Evolutionary conservation across 2,329 filamentous ascomycete species (phyloP).

Genomic region (Penicillium freii): DNA sequence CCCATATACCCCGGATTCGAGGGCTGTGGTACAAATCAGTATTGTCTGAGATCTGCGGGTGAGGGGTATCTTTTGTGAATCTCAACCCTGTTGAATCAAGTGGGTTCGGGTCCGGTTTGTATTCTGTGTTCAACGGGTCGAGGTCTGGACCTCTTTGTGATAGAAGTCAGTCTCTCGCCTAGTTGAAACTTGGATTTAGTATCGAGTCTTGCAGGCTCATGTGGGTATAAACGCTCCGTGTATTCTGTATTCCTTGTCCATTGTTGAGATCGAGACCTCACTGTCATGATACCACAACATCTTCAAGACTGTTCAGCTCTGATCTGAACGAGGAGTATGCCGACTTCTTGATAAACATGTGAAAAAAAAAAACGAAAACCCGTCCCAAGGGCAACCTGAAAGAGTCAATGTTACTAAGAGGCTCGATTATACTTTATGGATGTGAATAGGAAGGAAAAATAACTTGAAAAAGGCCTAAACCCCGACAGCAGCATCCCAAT

Average conservation of each 20-base stretch:
- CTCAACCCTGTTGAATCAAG: not conserved
- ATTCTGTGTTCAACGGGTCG: conserved; percentile 1
- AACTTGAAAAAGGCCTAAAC: conserved; percentile 10
- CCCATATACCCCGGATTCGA: conserved; percentile 13
- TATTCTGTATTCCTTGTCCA: not conserved
- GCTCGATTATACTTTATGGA: not conserved
- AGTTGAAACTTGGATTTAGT: not conserved
- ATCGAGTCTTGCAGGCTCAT: conserved; percentile 3
- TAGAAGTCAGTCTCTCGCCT: not conserved
- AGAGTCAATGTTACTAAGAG: not conserved
- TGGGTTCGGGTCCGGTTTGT: not conserved
- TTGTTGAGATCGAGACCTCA: not conserved
- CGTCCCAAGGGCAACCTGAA: not conserved
- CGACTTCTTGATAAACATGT: not conserved
- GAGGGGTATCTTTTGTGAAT: not conserved
- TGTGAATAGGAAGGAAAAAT: not conserved
- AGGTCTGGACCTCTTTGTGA: conserved; percentile 3
- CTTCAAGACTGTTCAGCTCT: not conserved
- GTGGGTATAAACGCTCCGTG: not conserved
- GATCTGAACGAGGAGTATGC: not conserved
- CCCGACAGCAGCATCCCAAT: conserved; percentile 17
- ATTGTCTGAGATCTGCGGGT: not conserved
- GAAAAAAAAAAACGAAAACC: not conserved
- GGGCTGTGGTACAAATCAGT: conserved; percentile 5
- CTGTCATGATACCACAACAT: not conserved